Base-by-base conservation (phyloP, 1,139 yeast species). In the Suhomyces chickasaworum region DNA sequence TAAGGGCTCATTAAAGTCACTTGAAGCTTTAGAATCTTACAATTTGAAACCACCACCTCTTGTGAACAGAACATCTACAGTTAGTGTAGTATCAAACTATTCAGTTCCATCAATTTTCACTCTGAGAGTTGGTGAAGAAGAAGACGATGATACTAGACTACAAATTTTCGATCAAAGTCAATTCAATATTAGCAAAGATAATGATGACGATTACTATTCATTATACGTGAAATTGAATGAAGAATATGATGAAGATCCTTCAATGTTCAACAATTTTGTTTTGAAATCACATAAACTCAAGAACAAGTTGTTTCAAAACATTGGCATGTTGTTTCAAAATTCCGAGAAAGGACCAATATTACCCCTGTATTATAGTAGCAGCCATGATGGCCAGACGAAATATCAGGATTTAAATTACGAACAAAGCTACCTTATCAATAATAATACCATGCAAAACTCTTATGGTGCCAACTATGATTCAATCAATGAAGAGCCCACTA, bases 1-100 rank as follows among this genome's bases (percentile, higher is more conserved):
- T 36, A 73, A 71, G 49, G 47, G 64, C 46, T 69, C 75, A n/a
- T 60, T 71, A 45, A 64, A 63, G 52, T 65, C 69, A 16, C 18
- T 33, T 4, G 35, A 33, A 15, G 37, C 30, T 2, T 17, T 33
- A 2, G 35, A 33, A 8, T 33, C 22, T 3, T 8, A 23, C 3
- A 16, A 29, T 29, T 39, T 25, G 22, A 32, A 23, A 27, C 45
- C 41, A 22, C 51, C 53, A 5, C 45, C 52, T 3, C 41, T 47
- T 8, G 39, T 38, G 29, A 53, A 50, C 20, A 42, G 52, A 23
- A 50, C 54, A 34, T 53, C 59, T 2, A 50, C 54, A 13, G 50
- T 48, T 3, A 53, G 59, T 27, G 40, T 53, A 27, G 53, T 46
- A 2, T 48, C 56, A 4, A 52, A 47, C 32, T 51, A 51, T 40